These are phyloP conservation scores for Nepenthes gracilis DNA, from an alignment of 148 eudicot species.

Conservation along the genomic window DNA sequence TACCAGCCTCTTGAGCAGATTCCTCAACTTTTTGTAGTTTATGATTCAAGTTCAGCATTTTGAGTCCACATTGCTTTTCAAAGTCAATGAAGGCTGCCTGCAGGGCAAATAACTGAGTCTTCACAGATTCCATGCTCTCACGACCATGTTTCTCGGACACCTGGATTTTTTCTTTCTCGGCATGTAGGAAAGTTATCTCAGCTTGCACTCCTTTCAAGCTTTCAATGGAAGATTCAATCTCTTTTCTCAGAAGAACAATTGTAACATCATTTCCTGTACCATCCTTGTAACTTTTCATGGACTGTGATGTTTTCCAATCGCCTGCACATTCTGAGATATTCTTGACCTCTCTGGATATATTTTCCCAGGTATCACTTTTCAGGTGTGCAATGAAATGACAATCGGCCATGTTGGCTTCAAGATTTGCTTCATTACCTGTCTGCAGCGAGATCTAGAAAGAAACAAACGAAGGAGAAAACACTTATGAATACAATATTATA, in stretches of 20 bases:
- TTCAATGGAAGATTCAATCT: conserved; percentile 52
- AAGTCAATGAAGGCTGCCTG: conserved; percentile 42
- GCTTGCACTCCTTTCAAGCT: conserved; percentile 52
- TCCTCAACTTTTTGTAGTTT: conserved; percentile 43
- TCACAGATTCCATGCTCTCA: conserved; percentile 29
- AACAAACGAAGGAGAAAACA: background rate
- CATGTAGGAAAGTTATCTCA: conserved; percentile 32
- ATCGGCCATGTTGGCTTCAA: conserved; percentile 2
- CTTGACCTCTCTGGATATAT: conserved; percentile 3
- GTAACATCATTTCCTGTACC: conserved; percentile 28
- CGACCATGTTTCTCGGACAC: conserved; percentile 33
- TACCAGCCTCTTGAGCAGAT: conserved; percentile 25
- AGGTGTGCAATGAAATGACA: conserved; percentile 7
- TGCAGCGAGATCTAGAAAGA: conserved; percentile 20
- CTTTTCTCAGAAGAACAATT: conserved; percentile 43
- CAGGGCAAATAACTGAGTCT: conserved; percentile 31
- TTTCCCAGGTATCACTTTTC: conserved; percentile 8
- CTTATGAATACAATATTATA: background rate
- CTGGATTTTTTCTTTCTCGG: conserved; percentile 43
- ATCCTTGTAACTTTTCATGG: conserved; percentile 10
- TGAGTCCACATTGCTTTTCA: conserved; percentile 34
- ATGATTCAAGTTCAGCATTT: conserved; percentile 31
- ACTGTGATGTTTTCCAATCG: conserved; percentile 3
- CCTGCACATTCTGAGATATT: background rate
- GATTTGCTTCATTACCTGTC: conserved; percentile 20